phyloP scores from a whole-genome alignment of 345 rosid species.

The Populus euphratica region DNA sequence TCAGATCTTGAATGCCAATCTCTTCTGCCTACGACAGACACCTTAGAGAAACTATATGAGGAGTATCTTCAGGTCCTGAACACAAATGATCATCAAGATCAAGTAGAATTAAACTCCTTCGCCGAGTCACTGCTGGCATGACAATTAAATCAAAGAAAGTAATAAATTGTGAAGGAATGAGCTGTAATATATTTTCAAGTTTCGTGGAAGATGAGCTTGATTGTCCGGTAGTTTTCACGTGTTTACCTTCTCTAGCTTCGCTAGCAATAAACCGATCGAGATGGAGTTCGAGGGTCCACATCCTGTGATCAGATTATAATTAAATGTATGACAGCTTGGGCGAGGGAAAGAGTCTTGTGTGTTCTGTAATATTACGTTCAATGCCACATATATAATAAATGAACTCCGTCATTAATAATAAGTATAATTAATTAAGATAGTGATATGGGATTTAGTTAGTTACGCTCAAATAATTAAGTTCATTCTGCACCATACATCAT shows the following conservation, averaged over 20 bases:
- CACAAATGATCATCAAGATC: constrained; percentile 23
- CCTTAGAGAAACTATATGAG: constrained; percentile 38
- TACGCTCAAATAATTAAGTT: too few relatives aligned
- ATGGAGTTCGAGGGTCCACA: background rate
- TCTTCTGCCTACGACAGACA: constrained; percentile 4
- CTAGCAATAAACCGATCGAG: background rate
- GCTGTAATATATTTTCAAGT: background rate
- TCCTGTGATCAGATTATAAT: background rate
- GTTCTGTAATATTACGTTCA: background rate
- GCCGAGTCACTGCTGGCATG: constrained; percentile 31
- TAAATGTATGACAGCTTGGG: background rate
- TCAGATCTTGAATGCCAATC: constrained; percentile 31
- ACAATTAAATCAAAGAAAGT: background rate
- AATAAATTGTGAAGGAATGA: background rate
- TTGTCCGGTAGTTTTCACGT: background rate
- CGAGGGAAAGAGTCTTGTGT: background rate
- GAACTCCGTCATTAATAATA: too few relatives aligned
- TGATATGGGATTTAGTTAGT: too few relatives aligned
- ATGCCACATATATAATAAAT: too few relatives aligned
- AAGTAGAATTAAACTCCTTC: constrained; percentile 27
- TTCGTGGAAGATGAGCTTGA: background rate
- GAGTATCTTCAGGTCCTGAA: constrained; percentile 45
- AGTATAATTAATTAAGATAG: too few relatives aligned
- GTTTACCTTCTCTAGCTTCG: constrained; percentile 7
- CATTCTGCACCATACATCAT: too few relatives aligned